Conservation (phyloP, 2,329 filamentous ascomycete genomes). For the Ophiostoma angusticollis region DNA sequence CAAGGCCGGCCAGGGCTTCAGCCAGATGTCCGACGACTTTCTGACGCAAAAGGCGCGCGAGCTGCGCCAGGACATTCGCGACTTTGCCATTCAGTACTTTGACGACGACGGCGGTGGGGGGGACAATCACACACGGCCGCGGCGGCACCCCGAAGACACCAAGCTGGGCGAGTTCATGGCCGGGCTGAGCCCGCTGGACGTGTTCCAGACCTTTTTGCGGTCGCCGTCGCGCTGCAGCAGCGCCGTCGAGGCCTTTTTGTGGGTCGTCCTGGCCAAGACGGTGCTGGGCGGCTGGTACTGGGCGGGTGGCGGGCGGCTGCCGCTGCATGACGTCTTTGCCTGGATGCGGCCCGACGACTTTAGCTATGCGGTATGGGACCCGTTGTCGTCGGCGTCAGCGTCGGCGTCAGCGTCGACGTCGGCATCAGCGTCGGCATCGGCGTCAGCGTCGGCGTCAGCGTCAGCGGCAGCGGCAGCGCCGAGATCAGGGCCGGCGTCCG, state of each 20-base stretch:
- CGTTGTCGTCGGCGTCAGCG: too few relatives aligned
- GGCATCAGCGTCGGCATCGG: neutral
- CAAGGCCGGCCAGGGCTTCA: constrained; percentile 7
- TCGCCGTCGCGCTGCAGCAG: constrained; percentile 4
- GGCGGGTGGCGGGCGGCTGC: constrained; percentile 2
- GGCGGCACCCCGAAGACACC: neutral
- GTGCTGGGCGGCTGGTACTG: constrained; percentile 9
- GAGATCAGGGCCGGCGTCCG: too few relatives aligned
- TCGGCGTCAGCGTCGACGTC: neutral
- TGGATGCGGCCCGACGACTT: constrained; percentile 2
- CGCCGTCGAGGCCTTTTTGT: constrained; percentile 7
- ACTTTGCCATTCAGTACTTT: constrained; percentile 9
- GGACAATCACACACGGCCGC: neutral
- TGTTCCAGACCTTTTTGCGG: constrained; percentile 3
- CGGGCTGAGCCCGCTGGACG: constrained; percentile 3
- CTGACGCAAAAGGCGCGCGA: constrained; percentile 1
- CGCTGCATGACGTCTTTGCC: neutral
- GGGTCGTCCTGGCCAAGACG: constrained; percentile 3
- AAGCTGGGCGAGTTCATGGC: constrained; percentile 4
- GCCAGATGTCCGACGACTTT: constrained; percentile 6
- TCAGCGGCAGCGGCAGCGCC: neutral
- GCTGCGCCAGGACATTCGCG: constrained; percentile 10
- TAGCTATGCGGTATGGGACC: neutral
- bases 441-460: neutral
- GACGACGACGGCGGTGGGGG: neutral